Conservation (phyloP, 176 grass and related monocot genomes). For the Oryza brachyantha region DNA sequence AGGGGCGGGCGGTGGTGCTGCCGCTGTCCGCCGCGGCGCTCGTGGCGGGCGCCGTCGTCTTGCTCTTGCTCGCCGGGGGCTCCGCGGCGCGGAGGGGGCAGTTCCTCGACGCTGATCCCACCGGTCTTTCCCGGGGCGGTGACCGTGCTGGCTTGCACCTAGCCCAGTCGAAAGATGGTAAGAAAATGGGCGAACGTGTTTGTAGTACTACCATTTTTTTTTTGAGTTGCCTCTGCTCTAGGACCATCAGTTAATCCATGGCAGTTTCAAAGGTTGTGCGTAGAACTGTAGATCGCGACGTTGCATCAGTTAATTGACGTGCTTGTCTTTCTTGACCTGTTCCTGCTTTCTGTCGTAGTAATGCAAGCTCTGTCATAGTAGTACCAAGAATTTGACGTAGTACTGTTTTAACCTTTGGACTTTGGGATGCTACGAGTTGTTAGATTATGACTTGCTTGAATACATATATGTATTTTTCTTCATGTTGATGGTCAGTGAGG, state of each 20-base stretch:
- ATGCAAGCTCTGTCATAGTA: background rate
- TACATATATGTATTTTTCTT: background rate
- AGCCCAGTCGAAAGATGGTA: constrained; percentile 22
- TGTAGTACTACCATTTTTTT: constrained; percentile 13
- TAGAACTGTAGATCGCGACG: background rate
- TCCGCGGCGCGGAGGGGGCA: constrained; percentile 36
- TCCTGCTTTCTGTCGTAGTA: background rate
- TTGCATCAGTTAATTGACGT: background rate
- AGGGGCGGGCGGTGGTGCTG: constrained; percentile 20
- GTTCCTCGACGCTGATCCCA: background rate
- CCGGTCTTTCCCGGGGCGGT: background rate
- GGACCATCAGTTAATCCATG: background rate
- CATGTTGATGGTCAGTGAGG: background rate
- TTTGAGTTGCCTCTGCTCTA: background rate
- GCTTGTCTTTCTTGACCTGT: background rate
- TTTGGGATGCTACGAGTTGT: background rate
- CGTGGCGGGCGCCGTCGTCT: constrained; percentile 3
- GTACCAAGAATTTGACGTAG: too few relatives aligned
- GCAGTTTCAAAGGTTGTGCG: background rate
- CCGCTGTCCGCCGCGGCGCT: constrained; percentile 34
- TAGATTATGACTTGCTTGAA: background rate
- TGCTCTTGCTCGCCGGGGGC: constrained; percentile 41
- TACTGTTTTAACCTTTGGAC: background rate
- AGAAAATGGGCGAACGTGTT: background rate
- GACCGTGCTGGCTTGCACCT: background rate